These are phyloP conservation scores for Serendipita indica DNA, from an alignment of 768 basidiomycete genomes.

Conservation along the genomic window DNA sequence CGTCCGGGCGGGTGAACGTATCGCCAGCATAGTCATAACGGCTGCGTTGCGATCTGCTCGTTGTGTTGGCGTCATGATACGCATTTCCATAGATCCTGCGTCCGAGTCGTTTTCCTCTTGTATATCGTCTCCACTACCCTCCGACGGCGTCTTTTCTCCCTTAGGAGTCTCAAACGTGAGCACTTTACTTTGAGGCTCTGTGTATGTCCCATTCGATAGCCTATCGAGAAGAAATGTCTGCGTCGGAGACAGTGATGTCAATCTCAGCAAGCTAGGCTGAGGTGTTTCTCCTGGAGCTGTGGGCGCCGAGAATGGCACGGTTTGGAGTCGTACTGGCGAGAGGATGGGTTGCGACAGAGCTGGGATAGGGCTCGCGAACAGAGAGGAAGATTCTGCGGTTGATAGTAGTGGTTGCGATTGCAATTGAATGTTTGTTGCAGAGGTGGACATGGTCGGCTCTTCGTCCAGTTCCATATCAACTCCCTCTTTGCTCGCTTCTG, in stretches of 20 bases:
- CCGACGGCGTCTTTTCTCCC: not conserved
- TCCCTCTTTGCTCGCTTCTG: not conserved
- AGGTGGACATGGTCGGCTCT: no score
- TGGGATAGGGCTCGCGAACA: not conserved
- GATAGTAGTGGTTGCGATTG: not conserved
- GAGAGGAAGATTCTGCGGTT: not conserved
- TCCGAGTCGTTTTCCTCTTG: not conserved
- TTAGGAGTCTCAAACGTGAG: not conserved
- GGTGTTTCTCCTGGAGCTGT: not conserved
- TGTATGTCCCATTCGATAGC: not conserved
- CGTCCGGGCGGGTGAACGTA: not conserved
- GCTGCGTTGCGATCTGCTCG: slow-evolving; percentile 2
- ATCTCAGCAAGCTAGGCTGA: not conserved
- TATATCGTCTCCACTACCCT: not conserved
- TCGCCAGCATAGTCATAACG: not conserved
- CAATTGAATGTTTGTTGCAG: not conserved
- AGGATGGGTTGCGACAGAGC: not conserved
- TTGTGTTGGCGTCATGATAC: not conserved
- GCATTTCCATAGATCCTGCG: not conserved
- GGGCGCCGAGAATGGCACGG: not conserved
- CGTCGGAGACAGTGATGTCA: not conserved
- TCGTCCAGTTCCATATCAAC: not conserved
- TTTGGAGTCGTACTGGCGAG: not conserved
- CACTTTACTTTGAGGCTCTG: no score
- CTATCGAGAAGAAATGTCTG: not conserved